Evolutionary conservation across 2,329 filamentous ascomycete genomes (phyloP).

Genomic region (Catunica adiposa): DNA sequence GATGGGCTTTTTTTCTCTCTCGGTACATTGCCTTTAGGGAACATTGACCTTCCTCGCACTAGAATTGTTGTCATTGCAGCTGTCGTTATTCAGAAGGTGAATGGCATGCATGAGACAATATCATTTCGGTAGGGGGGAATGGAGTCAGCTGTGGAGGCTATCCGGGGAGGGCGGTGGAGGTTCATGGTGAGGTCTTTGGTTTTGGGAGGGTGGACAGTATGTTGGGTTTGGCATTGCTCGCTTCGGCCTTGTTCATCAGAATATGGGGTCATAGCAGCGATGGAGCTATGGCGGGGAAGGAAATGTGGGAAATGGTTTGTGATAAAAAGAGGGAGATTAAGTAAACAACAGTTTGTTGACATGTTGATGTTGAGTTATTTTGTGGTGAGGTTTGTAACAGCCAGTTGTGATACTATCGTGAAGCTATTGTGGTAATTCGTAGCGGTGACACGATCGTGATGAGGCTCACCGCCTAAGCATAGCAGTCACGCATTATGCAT

Average conservation of each 20-base stretch:
- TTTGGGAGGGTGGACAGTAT: not conserved
- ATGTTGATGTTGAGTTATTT: too few species aligned
- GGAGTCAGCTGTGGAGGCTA: not conserved
- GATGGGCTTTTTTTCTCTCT: not conserved
- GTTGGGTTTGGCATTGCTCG: not conserved
- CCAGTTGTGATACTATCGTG: too few species aligned
- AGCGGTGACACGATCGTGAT: too few species aligned
- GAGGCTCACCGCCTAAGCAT: too few species aligned
- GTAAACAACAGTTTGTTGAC: too few species aligned
- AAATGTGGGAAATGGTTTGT: not conserved
- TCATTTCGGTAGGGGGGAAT: not conserved
- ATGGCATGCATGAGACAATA: not conserved
- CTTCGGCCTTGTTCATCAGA: not conserved
- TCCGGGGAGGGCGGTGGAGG: not conserved
- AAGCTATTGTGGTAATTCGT: too few species aligned
- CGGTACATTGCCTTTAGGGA: not conserved
- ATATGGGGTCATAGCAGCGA: not conserved
- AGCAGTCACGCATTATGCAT: too few species aligned
- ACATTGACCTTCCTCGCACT: not conserved
- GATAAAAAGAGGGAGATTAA: too few species aligned
- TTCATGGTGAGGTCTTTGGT: too few species aligned
- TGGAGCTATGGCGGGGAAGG: not conserved
- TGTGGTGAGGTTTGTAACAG: too few species aligned
- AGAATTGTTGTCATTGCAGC: not conserved
- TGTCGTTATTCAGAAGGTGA: not conserved